Evolutionary conservation across 106 monocot species (phyloP), one percentile per base, ranked within the genome.

Genomic region (Phalaenopsis aphrodite): DNA sequence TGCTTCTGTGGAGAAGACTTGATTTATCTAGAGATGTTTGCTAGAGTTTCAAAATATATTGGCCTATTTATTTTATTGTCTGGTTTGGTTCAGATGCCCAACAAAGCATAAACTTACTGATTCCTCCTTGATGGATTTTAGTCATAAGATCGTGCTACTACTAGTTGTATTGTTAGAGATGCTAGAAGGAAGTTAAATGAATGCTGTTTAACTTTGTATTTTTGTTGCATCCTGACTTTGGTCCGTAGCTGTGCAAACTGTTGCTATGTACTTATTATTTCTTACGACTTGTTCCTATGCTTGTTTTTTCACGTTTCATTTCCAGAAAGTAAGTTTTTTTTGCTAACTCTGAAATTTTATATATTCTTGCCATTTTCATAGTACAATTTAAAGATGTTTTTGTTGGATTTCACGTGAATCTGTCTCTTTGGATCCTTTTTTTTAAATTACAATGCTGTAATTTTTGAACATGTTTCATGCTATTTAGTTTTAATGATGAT

Each of bases 351-450:
- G 5, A 61, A n/a, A 12, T 52, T 10, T 12, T 39, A 15, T 39
- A 39, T 69, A 39, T 36, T 39, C 10, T 23, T 38, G 38, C 5
- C 9, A 39, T 69, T 69, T 69, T 36, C 6, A 69, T 39, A 39
- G 38, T 38, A 37, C 69, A 12, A 69, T 36, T 36, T 14, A 69
- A 69, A 39, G 69, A 36, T 69, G 36, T 2, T 36, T 69, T 69
- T 69, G 36, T 41, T 12, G 14, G 39, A 69, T 69, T 68, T 36
- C 39, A 69, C 3, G 39, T 69, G 69, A 69, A 69, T 69, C 61
- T 52, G 64, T 65, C 57, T 39, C 39, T 69, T 69, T 69, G 38
- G 69, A 69, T 39, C 36, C 11, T 69, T 64, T 64, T 64, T 64
- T 14, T 15, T 5, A 69, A 36, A 15, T 69, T 69, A 69, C 0